Base-by-base conservation (phyloP, 228 moss, liverwort and hornwort genomes). In the Sphagnum magellanicum region DNA sequence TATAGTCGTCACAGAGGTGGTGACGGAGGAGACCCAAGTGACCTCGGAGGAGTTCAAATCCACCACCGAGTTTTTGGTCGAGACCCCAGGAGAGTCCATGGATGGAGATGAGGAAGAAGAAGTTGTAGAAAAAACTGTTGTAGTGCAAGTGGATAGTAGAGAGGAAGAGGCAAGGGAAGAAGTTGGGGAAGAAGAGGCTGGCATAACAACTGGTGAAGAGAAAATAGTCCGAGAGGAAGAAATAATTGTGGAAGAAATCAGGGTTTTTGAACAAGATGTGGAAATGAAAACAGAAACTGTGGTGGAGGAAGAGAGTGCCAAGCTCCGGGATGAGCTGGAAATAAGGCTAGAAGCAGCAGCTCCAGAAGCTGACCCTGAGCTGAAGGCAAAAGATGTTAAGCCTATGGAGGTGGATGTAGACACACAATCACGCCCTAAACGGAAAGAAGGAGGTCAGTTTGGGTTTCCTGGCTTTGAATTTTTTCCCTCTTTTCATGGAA, bases 321-420 rank as follows among this genome's bases (percentile, higher is more conserved):
- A 55, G 55, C 9, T 8, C 55, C 65, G 71, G 6, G 49, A 49
- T 14, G 10, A 13, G 63, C 76, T 58, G 60, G 77, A 72, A 53
- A 77, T 71, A 10, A 55, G 13, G 6, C 69, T 49, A 64, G 63
- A 65, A 4, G 52, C 11, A 63, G 69, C 66, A 13, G 66, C 64
- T 59, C 53, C n/a, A 52, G 58, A 32, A 67, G 66, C 64, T n/a
- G 86, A 83, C 60, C 83, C 83, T 52, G 76, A 73, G 57, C 63
- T 53, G 14, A 89, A 81, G 71, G 75, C 63, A 14, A 88, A 91
- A 73, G 87, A 82, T 48, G 75, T 73, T 6, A 83, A 82, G 46
- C 74, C 82, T 13, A 91, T 90, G 97, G 88, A 93, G 57, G 86
- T 92, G 67, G 94, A 98, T 80, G 82, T 81, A 62, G 92, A 92